These are phyloP conservation scores for Triglochin maritima DNA, from an alignment of 106 monocot species.

Conservation along the genomic window DNA sequence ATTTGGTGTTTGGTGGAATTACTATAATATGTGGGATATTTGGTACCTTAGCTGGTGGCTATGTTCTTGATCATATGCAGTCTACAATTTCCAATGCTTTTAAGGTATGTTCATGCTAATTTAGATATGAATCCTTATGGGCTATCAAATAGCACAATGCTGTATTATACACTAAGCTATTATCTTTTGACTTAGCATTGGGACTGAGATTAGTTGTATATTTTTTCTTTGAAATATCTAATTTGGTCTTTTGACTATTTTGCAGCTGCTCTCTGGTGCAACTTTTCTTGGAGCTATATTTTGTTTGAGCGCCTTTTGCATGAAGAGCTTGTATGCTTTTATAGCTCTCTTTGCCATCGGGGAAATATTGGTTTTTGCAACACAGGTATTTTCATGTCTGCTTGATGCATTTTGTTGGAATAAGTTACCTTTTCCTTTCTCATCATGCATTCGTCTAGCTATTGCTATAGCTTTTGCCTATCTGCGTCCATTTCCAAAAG, in stretches of 20 bases:
- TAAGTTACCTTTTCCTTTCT: no score
- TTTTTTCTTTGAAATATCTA: neutral
- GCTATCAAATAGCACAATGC: neutral
- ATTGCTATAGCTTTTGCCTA: neutral
- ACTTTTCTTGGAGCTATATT: constrained; percentile 82
- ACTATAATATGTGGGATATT: constrained; percentile 94
- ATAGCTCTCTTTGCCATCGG: constrained; percentile 65
- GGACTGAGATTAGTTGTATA: neutral
- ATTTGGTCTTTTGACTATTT: constrained; percentile 6
- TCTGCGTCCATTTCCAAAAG: no score
- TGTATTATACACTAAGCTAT: no score
- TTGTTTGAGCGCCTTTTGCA: constrained; percentile 89
- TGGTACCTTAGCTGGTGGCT: constrained; percentile 88
- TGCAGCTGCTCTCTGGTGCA: constrained; percentile 84
- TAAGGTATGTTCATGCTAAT: constrained; percentile 37
- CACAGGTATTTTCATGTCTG: constrained; percentile 46
- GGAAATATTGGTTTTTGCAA: constrained; percentile 86
- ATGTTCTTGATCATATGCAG: constrained; percentile 65
- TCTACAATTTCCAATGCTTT: constrained; percentile 96
- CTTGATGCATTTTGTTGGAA: neutral
- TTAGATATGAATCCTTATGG: neutral
- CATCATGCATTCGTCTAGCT: neutral
- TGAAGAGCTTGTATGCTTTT: constrained; percentile 88
- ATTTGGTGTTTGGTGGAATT: constrained; percentile 92
- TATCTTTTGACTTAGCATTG: no score